Percentiles rank a stretch among this genome's conserved stretches.
Evolutionary conservation across 176 grass and related monocot genomes (phyloP).

Genomic region (Ensete glaucum): DNA sequence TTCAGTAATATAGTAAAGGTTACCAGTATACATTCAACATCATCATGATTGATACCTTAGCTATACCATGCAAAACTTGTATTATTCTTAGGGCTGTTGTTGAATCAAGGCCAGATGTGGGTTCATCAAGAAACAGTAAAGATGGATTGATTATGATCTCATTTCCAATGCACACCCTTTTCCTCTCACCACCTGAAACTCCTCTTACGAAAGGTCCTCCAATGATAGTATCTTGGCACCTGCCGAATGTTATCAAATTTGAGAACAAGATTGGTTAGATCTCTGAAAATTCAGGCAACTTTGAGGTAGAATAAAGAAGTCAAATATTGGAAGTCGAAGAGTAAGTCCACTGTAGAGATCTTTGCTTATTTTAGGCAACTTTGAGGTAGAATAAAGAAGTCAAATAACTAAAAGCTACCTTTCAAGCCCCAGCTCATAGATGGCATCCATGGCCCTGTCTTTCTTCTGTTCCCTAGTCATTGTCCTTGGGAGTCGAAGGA

Average conservation of each 20-base stretch:
- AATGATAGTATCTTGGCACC: slow-evolving; percentile 94
- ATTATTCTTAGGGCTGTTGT: slow-evolving; percentile 78
- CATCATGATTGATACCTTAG: slow-evolving; percentile 36
- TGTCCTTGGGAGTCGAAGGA: slow-evolving; percentile 68
- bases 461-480: slow-evolving; percentile 71
- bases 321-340: too few species aligned
- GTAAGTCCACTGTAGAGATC: too few species aligned
- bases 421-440: slow-evolving; percentile 84
- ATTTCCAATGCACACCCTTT: slow-evolving; percentile 84
- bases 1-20: not conserved
- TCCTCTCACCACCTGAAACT: slow-evolving; percentile 86
- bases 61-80: slow-evolving; percentile 73
- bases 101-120: slow-evolving; percentile 85
- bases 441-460: slow-evolving; percentile 69
- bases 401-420: slow-evolving; percentile 28
- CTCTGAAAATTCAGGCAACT: not conserved
- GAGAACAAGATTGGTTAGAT: not conserved
- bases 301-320: too few species aligned
- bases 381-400: not conserved
- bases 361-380: too few species aligned
- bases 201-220: slow-evolving; percentile 87
- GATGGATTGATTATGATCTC: slow-evolving; percentile 96
- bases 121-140: slow-evolving; percentile 86
- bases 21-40: not conserved
- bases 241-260: slow-evolving; percentile 14